These are phyloP conservation scores for Eucalyptus sp. DNA, from an alignment of 345 rosid species.

Conservation along the genomic window DNA sequence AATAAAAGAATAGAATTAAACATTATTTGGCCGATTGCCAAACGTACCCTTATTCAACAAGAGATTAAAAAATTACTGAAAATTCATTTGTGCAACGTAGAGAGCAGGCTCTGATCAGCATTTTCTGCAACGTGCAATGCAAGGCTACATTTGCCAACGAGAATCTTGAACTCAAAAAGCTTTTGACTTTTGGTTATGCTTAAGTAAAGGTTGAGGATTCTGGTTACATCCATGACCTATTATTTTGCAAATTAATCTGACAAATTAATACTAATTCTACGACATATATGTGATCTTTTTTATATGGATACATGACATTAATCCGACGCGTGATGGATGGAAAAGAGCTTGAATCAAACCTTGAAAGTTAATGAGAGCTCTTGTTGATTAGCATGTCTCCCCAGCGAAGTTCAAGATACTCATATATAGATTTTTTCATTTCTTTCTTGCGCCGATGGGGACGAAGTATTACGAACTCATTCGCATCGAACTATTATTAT, in stretches of 20 bases:
- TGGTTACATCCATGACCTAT: too few species aligned
- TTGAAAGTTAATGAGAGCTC: neutral
- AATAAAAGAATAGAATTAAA: rapidly evolving
- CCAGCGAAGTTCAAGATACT: neutral
- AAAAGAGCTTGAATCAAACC: neutral
- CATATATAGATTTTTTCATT: neutral
- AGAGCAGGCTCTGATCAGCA: neutral
- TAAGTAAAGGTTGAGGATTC: neutral
- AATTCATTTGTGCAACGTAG: too few species aligned
- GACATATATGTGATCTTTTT: neutral
- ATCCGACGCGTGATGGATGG: neutral
- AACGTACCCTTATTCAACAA: rapidly evolving
- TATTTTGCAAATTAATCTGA: neutral
- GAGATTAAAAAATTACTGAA: neutral
- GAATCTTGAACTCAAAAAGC: too few species aligned
- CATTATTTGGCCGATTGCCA: rapidly evolving
- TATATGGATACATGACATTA: neutral
- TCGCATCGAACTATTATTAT: neutral
- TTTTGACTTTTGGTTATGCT: neutral
- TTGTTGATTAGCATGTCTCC: neutral
- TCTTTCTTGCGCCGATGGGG: neutral
- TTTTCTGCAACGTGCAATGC: neutral
- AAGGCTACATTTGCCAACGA: neutral
- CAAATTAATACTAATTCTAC: neutral
- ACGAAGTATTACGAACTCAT: neutral